Conservation (phyloP, 441 rosid genomes). For the Flueggea neowawraea region DNA sequence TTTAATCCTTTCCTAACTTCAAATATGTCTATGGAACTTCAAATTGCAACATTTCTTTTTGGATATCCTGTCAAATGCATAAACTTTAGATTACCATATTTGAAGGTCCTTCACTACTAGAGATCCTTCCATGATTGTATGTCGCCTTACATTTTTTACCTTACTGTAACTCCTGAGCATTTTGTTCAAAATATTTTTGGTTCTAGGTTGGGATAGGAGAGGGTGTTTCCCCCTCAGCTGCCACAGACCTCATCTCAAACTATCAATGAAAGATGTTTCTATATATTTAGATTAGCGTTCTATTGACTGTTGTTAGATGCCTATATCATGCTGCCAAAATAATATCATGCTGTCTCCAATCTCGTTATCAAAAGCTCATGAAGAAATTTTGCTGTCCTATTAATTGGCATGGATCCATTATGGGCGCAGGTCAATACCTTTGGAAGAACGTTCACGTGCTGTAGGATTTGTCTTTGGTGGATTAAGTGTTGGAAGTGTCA, state of each 20-base stretch:
- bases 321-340: background rate
- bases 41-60: no score
- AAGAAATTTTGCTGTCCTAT: conserved; percentile 13
- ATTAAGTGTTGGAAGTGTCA: conserved; percentile 86
- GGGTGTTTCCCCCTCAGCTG: conserved; percentile 99
- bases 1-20: background rate
- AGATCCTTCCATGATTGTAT: no score
- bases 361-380: conserved; percentile 9
- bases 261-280: no score
- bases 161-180: background rate
- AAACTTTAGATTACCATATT: no score
- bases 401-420: conserved; percentile 20
- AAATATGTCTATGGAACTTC: background rate
- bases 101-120: no score
- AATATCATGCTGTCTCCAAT: background rate
- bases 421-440: conserved; percentile 71
- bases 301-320: no score
- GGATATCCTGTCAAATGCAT: no score
- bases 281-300: no score
- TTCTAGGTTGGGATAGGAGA: conserved; percentile 97
- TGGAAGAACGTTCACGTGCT: conserved; percentile 91
- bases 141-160: no score
- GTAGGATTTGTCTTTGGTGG: conserved; percentile 96
- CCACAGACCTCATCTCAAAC: conserved; percentile 66
- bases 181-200: conserved; percentile 16